Evolutionary conservation across 1,284 basidiomycete species (phyloP), one percentile per base, ranked within the genome.

Genomic region (Naganishia sp.): DNA sequence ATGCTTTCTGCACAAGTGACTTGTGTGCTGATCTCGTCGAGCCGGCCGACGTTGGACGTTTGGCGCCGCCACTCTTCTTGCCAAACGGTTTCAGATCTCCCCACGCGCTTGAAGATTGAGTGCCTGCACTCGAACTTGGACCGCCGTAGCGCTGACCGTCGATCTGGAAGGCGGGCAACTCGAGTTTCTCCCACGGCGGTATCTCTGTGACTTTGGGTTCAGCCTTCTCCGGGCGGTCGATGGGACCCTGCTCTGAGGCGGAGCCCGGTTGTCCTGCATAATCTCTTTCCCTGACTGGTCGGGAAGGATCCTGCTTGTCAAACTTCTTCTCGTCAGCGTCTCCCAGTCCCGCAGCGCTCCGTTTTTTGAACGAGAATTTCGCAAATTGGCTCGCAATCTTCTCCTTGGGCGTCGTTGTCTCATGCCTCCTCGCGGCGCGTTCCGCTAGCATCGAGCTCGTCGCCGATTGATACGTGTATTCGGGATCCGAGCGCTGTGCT

Each of bases 131-230:
- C 25, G 65, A 61, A n/a, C 42, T 35, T 6, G 57, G 57, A 2
- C 77, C 77, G 4, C 78, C 77, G 56, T 73, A 80, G 10, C 71
- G 65, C 69, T 80, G 71, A 1, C 79, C 79, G 49, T 78, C 76
- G 21, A 80, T 71, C 67, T 79, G 72, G 68, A 80, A 81, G 2
- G 71, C 69, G 0, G 80, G 79, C 17, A 81, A 70, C 54, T 80
- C 75, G 9, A 81, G 55, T 11, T 71, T 67, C 63, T 81, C 80
- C 80, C 80, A 81, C 0, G 78, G 78, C 3, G 78, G 76, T 1
- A 79, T 67, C 6, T 76, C 77, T 6, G 50, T 28, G 10, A 39
- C 35, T 6, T 9, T 2, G 9, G 23, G 15, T n/a, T 45, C 35
- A 53, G 46, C 50, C 47, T 41, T 45, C 23, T 55, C 53, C n/a